Conservation (phyloP, 257 asterid genomes). For the Rhazya stricta region DNA sequence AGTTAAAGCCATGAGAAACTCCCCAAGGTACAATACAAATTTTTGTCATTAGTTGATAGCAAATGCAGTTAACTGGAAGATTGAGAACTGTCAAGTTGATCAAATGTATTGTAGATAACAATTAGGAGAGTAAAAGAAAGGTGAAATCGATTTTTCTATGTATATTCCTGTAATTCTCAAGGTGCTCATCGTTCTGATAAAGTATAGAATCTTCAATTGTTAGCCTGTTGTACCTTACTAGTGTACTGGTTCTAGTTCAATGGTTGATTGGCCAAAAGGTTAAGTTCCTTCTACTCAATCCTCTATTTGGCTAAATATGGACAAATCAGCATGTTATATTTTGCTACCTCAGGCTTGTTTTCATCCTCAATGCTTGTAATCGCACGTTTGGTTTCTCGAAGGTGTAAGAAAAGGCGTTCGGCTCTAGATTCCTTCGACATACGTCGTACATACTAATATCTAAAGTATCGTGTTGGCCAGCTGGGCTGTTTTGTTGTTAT, state of each 20-base stretch:
- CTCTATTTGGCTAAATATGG: no score
- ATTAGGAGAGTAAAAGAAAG: constrained; percentile 11
- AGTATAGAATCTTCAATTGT: background rate
- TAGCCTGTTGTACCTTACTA: background rate
- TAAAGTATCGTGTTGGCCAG: background rate
- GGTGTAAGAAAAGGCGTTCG: no score
- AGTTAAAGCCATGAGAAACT: background rate
- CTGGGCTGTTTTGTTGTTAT: background rate
- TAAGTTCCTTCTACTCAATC: no score
- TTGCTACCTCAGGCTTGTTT: no score
- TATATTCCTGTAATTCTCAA: constrained; percentile 14
- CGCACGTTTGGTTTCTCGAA: background rate
- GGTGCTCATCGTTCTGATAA: background rate
- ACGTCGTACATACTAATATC: no score
- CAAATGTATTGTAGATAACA: constrained; percentile 23
- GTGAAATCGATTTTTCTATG: constrained; percentile 19
- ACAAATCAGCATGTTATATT: no score
- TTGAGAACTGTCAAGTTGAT: constrained; percentile 16
- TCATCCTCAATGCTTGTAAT: background rate
- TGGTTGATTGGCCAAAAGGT: no score
- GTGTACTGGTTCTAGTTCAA: no score
- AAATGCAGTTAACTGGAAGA: constrained; percentile 15
- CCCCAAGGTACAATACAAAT: constrained; percentile 8
- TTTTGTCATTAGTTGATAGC: constrained; percentile 22
- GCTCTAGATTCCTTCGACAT: no score